phyloP scores from a whole-genome alignment of 805 yeast species.

The Yamadazyma phyllophila region DNA sequence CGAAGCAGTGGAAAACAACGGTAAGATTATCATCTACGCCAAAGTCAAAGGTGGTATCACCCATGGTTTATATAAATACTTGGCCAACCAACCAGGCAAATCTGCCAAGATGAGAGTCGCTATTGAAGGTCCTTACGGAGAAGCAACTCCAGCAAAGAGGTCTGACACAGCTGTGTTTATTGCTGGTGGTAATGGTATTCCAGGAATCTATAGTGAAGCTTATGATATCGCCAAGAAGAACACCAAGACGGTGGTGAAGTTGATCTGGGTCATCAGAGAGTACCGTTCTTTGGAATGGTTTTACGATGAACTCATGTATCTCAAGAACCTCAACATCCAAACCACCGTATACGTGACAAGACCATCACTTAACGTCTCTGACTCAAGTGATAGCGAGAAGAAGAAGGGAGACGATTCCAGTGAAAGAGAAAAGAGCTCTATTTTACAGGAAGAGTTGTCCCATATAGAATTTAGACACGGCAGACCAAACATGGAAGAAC shows the following conservation, averaged over 20 bases:
- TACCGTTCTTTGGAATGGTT: slow-evolving; percentile 49
- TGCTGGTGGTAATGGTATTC: slow-evolving; percentile 77
- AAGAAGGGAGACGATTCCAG: slow-evolving; percentile 10
- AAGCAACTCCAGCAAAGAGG: slow-evolving; percentile 43
- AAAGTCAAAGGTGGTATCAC: slow-evolving; percentile 40
- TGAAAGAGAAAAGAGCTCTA: neutral
- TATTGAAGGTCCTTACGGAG: slow-evolving; percentile 73
- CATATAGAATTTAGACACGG: slow-evolving; percentile 42
- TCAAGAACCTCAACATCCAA: slow-evolving; percentile 25
- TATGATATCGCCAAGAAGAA: slow-evolving; percentile 21
- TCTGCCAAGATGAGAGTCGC: slow-evolving; percentile 27
- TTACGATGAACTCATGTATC: slow-evolving; percentile 33
- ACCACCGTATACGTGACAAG: slow-evolving; percentile 27
- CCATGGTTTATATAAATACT: slow-evolving; percentile 25
- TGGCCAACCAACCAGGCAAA: slow-evolving; percentile 27
- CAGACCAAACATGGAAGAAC: slow-evolving; percentile 45
- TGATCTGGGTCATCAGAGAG: slow-evolving; percentile 65
- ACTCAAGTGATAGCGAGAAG: slow-evolving; percentile 9
- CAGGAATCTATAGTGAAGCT: slow-evolving; percentile 50
- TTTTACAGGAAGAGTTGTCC: slow-evolving; percentile 17
- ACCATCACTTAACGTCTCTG: slow-evolving; percentile 13
- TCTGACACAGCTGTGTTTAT: slow-evolving; percentile 56
- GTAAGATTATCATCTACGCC: slow-evolving; percentile 27
- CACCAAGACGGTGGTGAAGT: slow-evolving; percentile 29
- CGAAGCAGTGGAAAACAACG: slow-evolving; percentile 20